phyloP scores from a whole-genome alignment of 805 yeast genomes.

The Kodamaea restingae region DNA sequence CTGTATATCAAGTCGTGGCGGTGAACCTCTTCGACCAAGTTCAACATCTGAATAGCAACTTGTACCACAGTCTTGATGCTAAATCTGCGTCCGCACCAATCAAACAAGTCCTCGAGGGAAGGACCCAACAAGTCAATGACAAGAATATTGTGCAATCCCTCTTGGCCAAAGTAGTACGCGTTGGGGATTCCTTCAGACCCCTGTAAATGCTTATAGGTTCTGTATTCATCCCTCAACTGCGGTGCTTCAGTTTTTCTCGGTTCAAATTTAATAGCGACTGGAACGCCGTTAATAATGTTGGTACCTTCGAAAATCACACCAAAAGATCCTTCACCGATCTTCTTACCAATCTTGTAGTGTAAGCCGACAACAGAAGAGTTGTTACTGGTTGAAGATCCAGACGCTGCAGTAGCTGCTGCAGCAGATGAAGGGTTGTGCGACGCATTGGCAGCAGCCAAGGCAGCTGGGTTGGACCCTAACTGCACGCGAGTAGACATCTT shows the following conservation, averaged over 20 bases:
- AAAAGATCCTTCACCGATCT: conserved; percentile 85
- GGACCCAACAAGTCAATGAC: conserved; percentile 79
- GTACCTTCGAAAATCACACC: conserved; percentile 82
- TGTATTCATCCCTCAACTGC: conserved; percentile 74
- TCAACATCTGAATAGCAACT: conserved; percentile 74
- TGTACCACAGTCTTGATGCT: conserved; percentile 69
- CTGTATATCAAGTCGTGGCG: conserved; percentile 73
- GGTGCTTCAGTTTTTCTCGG: conserved; percentile 81
- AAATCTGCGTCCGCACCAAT: conserved; percentile 81
- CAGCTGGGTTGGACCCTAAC: conserved; percentile 31
- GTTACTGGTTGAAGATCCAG: conserved; percentile 17
- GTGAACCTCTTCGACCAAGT: conserved; percentile 67
- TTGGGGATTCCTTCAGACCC: conserved; percentile 74
- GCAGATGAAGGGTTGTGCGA: conserved; percentile 19
- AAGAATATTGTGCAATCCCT: conserved; percentile 73
- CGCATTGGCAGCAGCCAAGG: conserved; percentile 38
- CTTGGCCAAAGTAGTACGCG: conserved; percentile 82
- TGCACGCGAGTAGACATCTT: conserved; percentile 27
- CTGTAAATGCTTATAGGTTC: conserved; percentile 69
- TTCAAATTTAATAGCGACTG: conserved; percentile 79
- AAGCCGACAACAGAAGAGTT: conserved; percentile 49
- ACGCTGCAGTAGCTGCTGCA: conserved; percentile 14
- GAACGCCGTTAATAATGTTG: conserved; percentile 58
- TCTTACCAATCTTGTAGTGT: conserved; percentile 77
- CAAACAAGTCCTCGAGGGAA: conserved; percentile 76